Percentiles rank a stretch among this genome's conserved stretches.
These are phyloP conservation scores for Quercus robur DNA, from an alignment of 306 rosid genomes.

Conservation along the genomic window DNA sequence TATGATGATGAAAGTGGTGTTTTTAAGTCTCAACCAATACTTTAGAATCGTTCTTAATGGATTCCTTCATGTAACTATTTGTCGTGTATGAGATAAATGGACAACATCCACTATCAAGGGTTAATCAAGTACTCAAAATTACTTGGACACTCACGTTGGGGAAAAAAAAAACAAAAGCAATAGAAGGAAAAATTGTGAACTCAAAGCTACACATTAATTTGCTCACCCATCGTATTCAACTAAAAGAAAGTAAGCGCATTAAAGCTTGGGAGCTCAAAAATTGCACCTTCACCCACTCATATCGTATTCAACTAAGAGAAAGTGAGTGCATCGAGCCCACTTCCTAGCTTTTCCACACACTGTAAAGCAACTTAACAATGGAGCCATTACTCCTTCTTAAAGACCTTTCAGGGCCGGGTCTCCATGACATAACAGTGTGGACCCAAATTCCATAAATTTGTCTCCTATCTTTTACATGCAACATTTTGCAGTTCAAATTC, in stretches of 20 bases:
- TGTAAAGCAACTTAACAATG: slow-evolving; percentile 18
- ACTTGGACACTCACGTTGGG: too few relatives aligned
- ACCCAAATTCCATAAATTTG: neutral
- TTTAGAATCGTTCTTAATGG: too few relatives aligned
- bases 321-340: neutral
- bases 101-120: too few relatives aligned
- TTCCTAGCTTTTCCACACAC: neutral
- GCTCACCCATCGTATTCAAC: neutral
- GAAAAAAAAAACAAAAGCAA: too few relatives aligned
- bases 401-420: neutral
- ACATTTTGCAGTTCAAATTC: neutral
- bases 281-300: neutral
- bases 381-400: slow-evolving; percentile 7
- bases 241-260: neutral
- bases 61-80: too few relatives aligned
- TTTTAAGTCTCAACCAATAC: too few relatives aligned
- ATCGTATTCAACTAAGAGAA: neutral
- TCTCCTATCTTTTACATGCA: neutral
- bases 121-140: too few relatives aligned
- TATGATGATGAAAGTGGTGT: too few relatives aligned
- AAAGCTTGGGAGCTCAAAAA: neutral
- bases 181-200: neutral
- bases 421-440: neutral
- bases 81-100: too few relatives aligned
- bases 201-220: neutral